phyloP scores from a whole-genome alignment of 805 yeast species.

The Zygosaccharomyces bisporus region DNA sequence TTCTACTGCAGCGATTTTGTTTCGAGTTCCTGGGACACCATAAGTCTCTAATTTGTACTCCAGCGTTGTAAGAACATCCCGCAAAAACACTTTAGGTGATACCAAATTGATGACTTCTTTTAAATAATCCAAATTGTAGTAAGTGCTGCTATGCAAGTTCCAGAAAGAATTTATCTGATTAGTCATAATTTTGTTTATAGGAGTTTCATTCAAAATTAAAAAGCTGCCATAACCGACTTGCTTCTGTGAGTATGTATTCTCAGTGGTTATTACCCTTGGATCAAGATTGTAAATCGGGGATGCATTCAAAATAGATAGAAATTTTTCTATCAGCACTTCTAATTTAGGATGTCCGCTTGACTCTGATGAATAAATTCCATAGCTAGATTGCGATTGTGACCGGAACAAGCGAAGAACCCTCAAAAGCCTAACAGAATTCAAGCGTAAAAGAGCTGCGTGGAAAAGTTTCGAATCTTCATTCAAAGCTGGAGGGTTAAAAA shows the following conservation, averaged over 20 bases:
- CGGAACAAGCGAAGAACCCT: conserved; percentile 27
- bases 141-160: conserved; percentile 38
- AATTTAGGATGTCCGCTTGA: conserved; percentile 28
- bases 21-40: conserved; percentile 26
- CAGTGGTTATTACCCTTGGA: conserved; percentile 23
- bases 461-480: conserved; percentile 46
- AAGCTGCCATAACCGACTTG: conserved; percentile 27
- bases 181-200: conserved; percentile 33
- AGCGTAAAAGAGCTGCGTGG: conserved; percentile 40
- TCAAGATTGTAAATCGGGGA: conserved; percentile 32
- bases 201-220: conserved; percentile 28
- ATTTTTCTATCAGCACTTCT: conserved; percentile 25
- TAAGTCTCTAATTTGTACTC: conserved; percentile 26
- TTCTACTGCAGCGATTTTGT: conserved; percentile 23
- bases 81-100: conserved; percentile 28
- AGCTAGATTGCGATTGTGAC: conserved; percentile 25
- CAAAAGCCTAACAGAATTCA: conserved; percentile 28
- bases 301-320: conserved; percentile 21
- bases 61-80: conserved; percentile 28
- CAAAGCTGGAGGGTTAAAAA: conserved; percentile 42
- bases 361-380: conserved; percentile 34
- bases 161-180: conserved; percentile 37
- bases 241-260: conserved; percentile 28
- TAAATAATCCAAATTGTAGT: conserved; percentile 34
- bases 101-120: conserved; percentile 28